Percentiles rank a stretch among this genome's conserved stretches.
These are phyloP conservation scores for Saxispiralis lemnorum DNA, from an alignment of 495 filamentous ascomycete genomes.

Conservation along the genomic window DNA sequence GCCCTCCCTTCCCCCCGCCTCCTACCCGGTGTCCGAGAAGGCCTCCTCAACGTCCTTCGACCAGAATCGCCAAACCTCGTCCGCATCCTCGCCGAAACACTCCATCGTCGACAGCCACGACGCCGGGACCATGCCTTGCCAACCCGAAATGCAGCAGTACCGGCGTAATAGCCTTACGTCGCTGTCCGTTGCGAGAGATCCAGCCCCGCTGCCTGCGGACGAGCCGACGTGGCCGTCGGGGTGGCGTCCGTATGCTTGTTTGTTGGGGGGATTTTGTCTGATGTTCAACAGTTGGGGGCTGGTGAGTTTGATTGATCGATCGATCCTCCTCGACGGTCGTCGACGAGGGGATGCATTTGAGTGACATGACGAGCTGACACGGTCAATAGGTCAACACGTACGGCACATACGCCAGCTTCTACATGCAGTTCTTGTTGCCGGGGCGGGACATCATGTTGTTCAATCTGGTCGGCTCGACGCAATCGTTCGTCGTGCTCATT, in stretches of 20 bases:
- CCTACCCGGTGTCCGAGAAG: no score
- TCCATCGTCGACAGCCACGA: no score
- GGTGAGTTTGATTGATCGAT: constrained; percentile 1
- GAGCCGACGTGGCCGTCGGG: constrained; percentile 24
- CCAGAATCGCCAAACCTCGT: no score
- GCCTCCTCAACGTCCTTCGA: no score
- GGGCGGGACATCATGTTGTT: constrained; percentile 18
- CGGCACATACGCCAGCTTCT: constrained; percentile 27
- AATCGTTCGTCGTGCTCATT: constrained; percentile 22
- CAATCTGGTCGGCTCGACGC: constrained; percentile 26
- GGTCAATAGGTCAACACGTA: constrained; percentile 22
- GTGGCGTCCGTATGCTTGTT: constrained; percentile 24
- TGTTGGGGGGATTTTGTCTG: constrained; percentile 26
- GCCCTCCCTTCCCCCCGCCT: no score
- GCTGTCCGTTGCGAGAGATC: neutral
- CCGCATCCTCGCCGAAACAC: no score
- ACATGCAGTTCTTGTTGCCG: constrained; percentile 22
- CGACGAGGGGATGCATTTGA: no score
- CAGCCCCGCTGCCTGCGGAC: neutral
- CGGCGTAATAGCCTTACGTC: neutral
- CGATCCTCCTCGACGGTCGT: neutral
- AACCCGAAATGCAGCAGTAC: neutral
- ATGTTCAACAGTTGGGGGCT: constrained; percentile 31
- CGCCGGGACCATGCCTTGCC: no score
- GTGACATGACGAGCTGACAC: neutral